Conservation (phyloP, 805 yeast genomes). For the Candida coquimbonensis region DNA sequence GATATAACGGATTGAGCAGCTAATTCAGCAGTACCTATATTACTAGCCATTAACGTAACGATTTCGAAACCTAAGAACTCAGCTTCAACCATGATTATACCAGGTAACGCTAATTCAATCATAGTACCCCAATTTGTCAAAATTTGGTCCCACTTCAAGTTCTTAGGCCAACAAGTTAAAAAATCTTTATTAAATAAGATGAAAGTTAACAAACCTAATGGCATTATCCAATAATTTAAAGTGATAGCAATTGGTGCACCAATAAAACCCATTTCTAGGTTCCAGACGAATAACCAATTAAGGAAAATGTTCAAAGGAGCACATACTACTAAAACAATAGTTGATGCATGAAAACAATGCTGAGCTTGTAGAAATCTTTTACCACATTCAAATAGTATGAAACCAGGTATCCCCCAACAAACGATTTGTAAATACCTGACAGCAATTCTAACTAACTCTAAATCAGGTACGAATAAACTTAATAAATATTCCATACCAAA, state of each 20-base stretch:
- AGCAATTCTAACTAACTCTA: slow-evolving; percentile 31
- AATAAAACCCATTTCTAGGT: slow-evolving; percentile 57
- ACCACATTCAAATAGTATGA: slow-evolving; percentile 69
- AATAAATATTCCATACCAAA: slow-evolving; percentile 13
- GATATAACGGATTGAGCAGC: slow-evolving; percentile 74
- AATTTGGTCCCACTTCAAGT: slow-evolving; percentile 3
- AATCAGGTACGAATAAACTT: slow-evolving; percentile 17
- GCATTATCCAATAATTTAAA: slow-evolving; percentile 57
- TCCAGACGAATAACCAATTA: slow-evolving; percentile 63
- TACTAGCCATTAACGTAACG: slow-evolving; percentile 61
- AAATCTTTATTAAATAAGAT: slow-evolving; percentile 46
- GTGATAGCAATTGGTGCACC: slow-evolving; percentile 76
- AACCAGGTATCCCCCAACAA: slow-evolving; percentile 72
- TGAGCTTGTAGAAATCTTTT: slow-evolving; percentile 83
- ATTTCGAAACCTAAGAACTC: slow-evolving; percentile 72
- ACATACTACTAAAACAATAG: slow-evolving; percentile 54
- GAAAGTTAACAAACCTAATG: slow-evolving; percentile 38
- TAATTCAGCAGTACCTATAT: slow-evolving; percentile 59
- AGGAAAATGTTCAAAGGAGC: slow-evolving; percentile 59
- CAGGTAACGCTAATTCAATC: slow-evolving; percentile 59
- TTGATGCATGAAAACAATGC: slow-evolving; percentile 79
- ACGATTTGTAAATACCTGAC: slow-evolving; percentile 51
- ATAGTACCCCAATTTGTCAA: slow-evolving; percentile 48
- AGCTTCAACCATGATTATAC: slow-evolving; percentile 73
- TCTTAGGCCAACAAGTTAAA: slow-evolving; percentile 24